Conservation (phyloP, 371 early-diverging fungal species). For the Rhizopus arrhizus region DNA sequence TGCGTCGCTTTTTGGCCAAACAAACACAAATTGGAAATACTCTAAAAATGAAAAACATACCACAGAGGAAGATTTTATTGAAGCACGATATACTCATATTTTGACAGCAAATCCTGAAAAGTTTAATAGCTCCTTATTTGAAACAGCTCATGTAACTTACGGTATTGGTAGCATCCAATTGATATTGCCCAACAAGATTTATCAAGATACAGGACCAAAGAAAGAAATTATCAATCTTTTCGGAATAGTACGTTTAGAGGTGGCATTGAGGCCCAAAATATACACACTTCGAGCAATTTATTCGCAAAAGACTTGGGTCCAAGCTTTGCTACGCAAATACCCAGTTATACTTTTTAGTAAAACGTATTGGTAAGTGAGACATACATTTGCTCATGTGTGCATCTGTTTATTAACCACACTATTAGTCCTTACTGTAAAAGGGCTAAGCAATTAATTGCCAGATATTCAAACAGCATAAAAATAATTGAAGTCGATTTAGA, state of each 20-base stretch:
- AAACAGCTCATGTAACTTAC: conserved; percentile 36
- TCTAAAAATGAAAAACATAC: conserved; percentile 65
- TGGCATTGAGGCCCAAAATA: conserved; percentile 32
- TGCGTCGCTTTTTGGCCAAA: conserved; percentile 75
- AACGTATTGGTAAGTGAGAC: conserved; percentile 56
- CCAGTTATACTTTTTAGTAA: conserved; percentile 63
- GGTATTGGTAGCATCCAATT: conserved; percentile 36
- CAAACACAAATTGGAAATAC: conserved; percentile 56
- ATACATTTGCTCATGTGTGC: conserved; percentile 5
- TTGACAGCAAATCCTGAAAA: conserved; percentile 57
- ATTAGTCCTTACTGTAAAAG: conserved; percentile 52
- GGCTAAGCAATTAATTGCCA: conserved; percentile 55
- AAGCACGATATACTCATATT: conserved; percentile 66
- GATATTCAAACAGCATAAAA: conserved; percentile 37
- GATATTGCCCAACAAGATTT: background rate
- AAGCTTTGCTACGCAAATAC: conserved; percentile 44
- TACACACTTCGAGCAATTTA: conserved; percentile 32
- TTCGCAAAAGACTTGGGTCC: conserved; percentile 43
- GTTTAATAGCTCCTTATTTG: conserved; percentile 45
- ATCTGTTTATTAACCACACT: conserved; percentile 6
- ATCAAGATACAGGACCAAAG: conserved; percentile 7
- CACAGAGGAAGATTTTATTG: conserved; percentile 51
- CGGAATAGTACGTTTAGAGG: conserved; percentile 22
- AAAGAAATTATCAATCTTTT: conserved; percentile 1
- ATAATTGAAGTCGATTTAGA: conserved; percentile 48